Evolutionary conservation across 768 basidiomycete genomes (phyloP).

Genomic region (Tylopilus sp.): DNA sequence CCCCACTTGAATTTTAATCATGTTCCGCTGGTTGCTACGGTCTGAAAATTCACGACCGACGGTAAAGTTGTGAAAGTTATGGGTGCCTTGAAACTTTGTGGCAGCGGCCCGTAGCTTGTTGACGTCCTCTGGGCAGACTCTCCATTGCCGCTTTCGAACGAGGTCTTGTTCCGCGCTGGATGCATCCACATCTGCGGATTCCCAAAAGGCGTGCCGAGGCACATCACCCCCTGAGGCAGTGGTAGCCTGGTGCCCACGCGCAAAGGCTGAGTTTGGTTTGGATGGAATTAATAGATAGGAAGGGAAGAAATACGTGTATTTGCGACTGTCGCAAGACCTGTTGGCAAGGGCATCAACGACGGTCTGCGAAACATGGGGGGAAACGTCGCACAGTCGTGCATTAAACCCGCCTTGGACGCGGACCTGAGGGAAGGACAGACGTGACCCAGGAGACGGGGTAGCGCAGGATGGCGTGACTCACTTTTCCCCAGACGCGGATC

Average conservation of each 20-base stretch:
- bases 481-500: conserved; percentile 90
- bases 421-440: conserved; percentile 36
- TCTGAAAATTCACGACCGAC: conserved; percentile 84
- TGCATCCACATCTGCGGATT: conserved; percentile 31
- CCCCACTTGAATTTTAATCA: conserved; percentile 80
- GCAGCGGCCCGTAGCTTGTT: conserved; percentile 53
- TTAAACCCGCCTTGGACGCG: conserved; percentile 82
- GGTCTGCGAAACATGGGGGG: background rate
- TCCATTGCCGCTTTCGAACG: conserved; percentile 67
- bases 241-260: conserved; percentile 40
- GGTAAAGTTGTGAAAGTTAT: conserved; percentile 98
- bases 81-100: conserved; percentile 76
- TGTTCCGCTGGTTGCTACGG: conserved; percentile 76
- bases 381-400: conserved; percentile 55
- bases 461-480: conserved; percentile 36
- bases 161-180: conserved; percentile 56
- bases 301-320: conserved; percentile 97
- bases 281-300: conserved; percentile 91
- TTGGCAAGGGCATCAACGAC: conserved; percentile 2
- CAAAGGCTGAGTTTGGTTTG: conserved; percentile 66
- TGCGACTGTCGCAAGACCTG: conserved; percentile 90
- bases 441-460: background rate
- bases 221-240: conserved; percentile 15
- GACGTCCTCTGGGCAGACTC: conserved; percentile 52
- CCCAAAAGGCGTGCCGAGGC: conserved; percentile 64